These are phyloP conservation scores for Metarhizium sp. DNA, from an alignment of 2,329 filamentous ascomycete species.

Conservation along the genomic window DNA sequence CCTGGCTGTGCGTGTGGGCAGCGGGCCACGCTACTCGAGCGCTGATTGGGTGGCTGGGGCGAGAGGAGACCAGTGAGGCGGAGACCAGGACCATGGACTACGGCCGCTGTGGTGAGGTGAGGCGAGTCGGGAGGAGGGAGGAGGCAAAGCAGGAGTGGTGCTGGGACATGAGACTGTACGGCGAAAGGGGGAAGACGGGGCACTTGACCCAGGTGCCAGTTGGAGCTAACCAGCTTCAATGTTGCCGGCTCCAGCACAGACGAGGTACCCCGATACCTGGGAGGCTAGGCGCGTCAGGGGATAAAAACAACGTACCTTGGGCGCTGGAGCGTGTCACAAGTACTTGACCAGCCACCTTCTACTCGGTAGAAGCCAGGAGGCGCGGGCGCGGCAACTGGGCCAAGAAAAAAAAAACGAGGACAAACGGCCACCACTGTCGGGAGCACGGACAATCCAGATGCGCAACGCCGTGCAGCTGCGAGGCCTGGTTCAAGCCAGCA, in stretches of 20 bases:
- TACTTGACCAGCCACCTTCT: not conserved
- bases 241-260: too few relatives aligned
- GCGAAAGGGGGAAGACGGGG: too few relatives aligned
- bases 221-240: too few relatives aligned
- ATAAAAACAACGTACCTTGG: constrained; percentile 1
- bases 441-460: not conserved
- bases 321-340: constrained; percentile 1
- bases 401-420: not conserved
- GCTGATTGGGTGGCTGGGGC: constrained; percentile 5
- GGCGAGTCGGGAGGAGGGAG: not conserved
- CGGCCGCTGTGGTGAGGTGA: not conserved
- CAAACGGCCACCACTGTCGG: not conserved
- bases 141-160: not conserved
- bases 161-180: not conserved
- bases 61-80: not conserved
- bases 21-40: not conserved
- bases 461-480: not conserved
- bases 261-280: not conserved
- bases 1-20: not conserved
- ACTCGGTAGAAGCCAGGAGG: not conserved
- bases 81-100: not conserved
- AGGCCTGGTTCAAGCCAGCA: not conserved
- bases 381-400: not conserved
- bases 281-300: not conserved
- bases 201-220: too few relatives aligned